Conservation (phyloP, 129 eudicot genomes). For the Chrysanthemum seticuspe region DNA sequence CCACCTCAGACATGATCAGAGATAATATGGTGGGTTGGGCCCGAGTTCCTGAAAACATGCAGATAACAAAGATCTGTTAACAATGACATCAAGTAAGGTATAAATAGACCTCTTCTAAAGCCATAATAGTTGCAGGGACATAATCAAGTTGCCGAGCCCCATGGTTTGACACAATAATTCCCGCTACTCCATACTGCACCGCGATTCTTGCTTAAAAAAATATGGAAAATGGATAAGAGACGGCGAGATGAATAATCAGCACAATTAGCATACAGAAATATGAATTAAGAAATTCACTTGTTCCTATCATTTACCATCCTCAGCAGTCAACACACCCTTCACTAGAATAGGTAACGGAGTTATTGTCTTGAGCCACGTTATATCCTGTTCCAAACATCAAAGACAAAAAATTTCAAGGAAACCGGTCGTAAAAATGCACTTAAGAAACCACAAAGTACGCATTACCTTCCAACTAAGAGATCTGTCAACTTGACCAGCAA, state of each 20-base stretch:
- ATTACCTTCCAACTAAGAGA: conserved; percentile 92
- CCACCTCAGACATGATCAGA: neutral
- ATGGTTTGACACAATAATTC: conserved; percentile 52
- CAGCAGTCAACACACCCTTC: conserved; percentile 92
- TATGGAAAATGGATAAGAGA: neutral
- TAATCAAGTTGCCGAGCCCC: conserved; percentile 61
- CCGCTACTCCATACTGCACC: conserved; percentile 46
- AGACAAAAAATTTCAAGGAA: neutral
- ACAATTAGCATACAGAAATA: neutral
- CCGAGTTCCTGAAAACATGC: neutral
- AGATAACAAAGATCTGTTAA: neutral
- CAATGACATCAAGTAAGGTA: neutral
- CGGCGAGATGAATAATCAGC: neutral
- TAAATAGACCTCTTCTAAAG: conserved; percentile 52
- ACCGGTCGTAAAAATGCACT: neutral
- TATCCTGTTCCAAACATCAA: conserved; percentile 47
- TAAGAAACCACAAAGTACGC: neutral
- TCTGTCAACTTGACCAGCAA: conserved; percentile 78
- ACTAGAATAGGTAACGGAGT: conserved; percentile 76
- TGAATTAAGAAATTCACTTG: neutral
- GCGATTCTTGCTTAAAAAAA: conserved; percentile 38
- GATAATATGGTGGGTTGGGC: neutral
- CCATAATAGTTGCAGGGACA: conserved; percentile 51
- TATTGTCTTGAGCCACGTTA: conserved; percentile 91
- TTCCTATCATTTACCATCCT: conserved; percentile 60